Percentiles rank a stretch among this genome's conserved stretches.
These are phyloP conservation scores for Hippophae rhamnoides DNA, from an alignment of 306 rosid genomes.

Conservation along the genomic window DNA sequence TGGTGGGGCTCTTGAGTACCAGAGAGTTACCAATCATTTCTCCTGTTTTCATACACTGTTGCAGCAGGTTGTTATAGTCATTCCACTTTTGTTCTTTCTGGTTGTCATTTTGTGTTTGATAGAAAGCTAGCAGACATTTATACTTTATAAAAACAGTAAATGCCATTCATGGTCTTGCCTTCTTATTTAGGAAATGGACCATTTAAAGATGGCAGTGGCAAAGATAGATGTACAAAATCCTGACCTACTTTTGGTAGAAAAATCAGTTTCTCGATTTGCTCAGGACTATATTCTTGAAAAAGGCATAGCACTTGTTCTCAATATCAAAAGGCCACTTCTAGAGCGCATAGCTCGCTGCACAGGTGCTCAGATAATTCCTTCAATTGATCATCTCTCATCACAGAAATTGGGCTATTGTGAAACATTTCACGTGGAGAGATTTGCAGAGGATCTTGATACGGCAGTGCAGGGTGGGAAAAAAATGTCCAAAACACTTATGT, in stretches of 20 bases:
- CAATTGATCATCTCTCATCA: slow-evolving; percentile 77
- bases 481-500: slow-evolving; percentile 82
- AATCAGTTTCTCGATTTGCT: slow-evolving; percentile 91
- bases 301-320: slow-evolving; percentile 83
- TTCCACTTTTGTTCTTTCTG: slow-evolving; percentile 7
- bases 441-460: slow-evolving; percentile 55
- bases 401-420: slow-evolving; percentile 84
- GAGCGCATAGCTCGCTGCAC: slow-evolving; percentile 91
- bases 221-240: slow-evolving; percentile 79
- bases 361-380: slow-evolving; percentile 76
- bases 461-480: slow-evolving; percentile 63
- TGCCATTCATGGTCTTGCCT: slow-evolving; percentile 3
- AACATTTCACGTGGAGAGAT: slow-evolving; percentile 63
- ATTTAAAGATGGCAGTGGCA: slow-evolving; percentile 97
- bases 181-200: slow-evolving; percentile 84
- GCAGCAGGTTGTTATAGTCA: slow-evolving; percentile 77
- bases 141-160: slow-evolving; percentile 6
- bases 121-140: slow-evolving; percentile 8
- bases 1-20: slow-evolving; percentile 99
- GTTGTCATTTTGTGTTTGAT: slow-evolving; percentile 17
- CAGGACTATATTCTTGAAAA: slow-evolving; percentile 87
- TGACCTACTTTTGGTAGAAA: slow-evolving; percentile 83
- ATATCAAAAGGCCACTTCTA: slow-evolving; percentile 77
- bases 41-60: slow-evolving; percentile 92
- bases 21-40: slow-evolving; percentile 68